Evolutionary conservation across 2,329 filamentous ascomycete genomes (phyloP).

Genomic region (Aspergillus alliaceus): DNA sequence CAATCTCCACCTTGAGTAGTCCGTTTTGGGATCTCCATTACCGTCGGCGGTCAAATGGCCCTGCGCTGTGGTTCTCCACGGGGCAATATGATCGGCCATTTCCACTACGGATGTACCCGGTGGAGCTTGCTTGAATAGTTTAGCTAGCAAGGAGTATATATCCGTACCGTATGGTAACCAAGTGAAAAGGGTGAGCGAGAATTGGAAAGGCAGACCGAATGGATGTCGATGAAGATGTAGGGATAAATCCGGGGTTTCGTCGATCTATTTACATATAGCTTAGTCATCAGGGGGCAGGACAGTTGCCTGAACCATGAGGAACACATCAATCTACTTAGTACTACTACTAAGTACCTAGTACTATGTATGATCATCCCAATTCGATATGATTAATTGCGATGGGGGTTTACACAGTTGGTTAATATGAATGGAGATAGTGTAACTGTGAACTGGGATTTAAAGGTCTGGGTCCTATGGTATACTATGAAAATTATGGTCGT

Average conservation of each 20-base stretch:
- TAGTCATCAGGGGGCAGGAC: constrained; percentile 12
- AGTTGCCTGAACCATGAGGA: not conserved
- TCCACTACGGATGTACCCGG: not conserved
- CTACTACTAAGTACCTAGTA: too few relatives aligned
- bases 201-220: not conserved
- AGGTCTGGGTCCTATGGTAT: too few relatives aligned
- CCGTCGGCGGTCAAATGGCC: constrained; percentile 34
- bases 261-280: constrained; percentile 11
- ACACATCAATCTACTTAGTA: too few relatives aligned
- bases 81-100: constrained; percentile 31
- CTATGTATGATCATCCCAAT: too few relatives aligned
- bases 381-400: too few relatives aligned
- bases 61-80: constrained; percentile 36
- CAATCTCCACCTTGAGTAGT: constrained; percentile 80
- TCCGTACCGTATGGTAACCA: not conserved
- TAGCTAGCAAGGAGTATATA: not conserved
- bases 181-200: not conserved
- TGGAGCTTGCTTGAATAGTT: not conserved
- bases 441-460: too few relatives aligned
- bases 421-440: too few relatives aligned
- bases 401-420: too few relatives aligned
- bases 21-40: constrained; percentile 60
- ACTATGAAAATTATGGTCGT: too few relatives aligned
- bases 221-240: not conserved
- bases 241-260: not conserved